These are phyloP conservation scores for Dictyostelium citrinum DNA, from an alignment of 78 protist genomes.

Conservation along the genomic window DNA sequence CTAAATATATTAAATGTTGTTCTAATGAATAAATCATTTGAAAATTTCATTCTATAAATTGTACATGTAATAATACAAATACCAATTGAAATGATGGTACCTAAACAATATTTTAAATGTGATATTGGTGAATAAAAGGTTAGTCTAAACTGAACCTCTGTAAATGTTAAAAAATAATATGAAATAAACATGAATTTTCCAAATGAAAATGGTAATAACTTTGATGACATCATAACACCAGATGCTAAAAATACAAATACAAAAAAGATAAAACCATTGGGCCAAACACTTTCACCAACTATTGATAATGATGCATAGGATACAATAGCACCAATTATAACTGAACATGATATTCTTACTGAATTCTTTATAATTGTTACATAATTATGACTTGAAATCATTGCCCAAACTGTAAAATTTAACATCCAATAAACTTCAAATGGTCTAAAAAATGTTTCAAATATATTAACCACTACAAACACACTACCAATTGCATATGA, in stretches of 20 bases:
- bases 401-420: slow-evolving; percentile 1
- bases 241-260: neutral
- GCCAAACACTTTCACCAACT: neutral
- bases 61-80: neutral
- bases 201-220: slow-evolving; percentile 1
- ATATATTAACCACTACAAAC: neutral
- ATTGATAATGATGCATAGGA: neutral
- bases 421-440: neutral
- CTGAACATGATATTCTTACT: neutral
- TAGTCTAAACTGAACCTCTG: neutral
- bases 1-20: neutral
- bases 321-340: neutral
- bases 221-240: neutral
- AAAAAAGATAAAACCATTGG: neutral
- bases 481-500: neutral
- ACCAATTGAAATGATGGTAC: neutral
- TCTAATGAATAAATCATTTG: neutral
- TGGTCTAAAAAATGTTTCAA: neutral
- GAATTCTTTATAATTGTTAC: neutral
- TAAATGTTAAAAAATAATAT: neutral
- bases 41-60: neutral
- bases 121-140: neutral
- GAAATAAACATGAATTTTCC: neutral
- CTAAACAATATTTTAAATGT: neutral
- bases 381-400: neutral